These are phyloP conservation scores for Nosema granulosis DNA, from an alignment of 371 early-diverging fungal species.

Conservation along the genomic window DNA sequence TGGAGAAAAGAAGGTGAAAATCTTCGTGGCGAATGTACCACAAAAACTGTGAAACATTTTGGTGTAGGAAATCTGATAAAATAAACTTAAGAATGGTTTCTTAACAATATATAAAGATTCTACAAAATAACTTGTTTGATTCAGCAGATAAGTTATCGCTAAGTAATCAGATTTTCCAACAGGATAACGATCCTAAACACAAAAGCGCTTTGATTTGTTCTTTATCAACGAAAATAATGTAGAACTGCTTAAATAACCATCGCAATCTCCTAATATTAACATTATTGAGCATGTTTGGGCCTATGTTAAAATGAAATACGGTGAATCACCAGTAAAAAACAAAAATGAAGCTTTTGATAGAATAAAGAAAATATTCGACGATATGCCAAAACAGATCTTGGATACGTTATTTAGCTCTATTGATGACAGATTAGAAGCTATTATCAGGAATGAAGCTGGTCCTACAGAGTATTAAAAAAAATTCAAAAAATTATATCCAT, in stretches of 20 bases:
- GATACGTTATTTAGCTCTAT: too few species aligned
- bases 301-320: neutral
- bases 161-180: neutral
- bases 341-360: neutral
- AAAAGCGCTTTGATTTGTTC: neutral
- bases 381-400: too few species aligned
- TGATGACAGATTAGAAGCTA: too few species aligned
- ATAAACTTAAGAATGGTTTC: neutral
- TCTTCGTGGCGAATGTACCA: too few species aligned
- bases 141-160: neutral
- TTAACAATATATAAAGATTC: neutral
- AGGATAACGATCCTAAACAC: neutral
- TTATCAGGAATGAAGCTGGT: too few species aligned
- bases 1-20: too few species aligned
- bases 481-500: too few species aligned
- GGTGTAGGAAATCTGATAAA: too few species aligned
- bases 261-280: neutral
- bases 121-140: neutral
- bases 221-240: neutral
- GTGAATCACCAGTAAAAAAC: neutral
- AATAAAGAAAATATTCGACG: neutral
- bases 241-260: neutral
- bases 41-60: too few species aligned
- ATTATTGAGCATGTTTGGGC: neutral
- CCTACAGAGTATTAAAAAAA: too few species aligned